Evolutionary conservation across 192 early-diverging fungal species (phyloP), one percentile per base, ranked within the genome.

Genomic region (Umbelopsis sp.): DNA sequence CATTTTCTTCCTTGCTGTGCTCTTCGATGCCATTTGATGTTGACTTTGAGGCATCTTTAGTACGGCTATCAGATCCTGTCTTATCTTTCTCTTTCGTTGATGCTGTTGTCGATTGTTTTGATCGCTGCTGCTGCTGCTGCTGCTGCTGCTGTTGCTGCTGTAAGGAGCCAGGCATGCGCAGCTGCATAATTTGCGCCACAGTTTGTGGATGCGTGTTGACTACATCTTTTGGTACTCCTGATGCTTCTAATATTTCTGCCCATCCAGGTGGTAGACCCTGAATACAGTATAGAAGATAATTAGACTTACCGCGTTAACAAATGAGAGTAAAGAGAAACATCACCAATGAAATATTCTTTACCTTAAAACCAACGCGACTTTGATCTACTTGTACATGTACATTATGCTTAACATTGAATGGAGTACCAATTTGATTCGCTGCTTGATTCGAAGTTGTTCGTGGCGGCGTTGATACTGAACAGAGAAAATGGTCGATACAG

Each of bases 321-420:
- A n/a, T 25, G 31, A 47, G 4, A 54, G 29, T n/a, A 29, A 21
- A 1, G 11, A 45, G 66, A 2, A 29, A 16, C 59, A n/a, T 24
- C 34, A 53, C 65, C 66, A n/a, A 4, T 51, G 16, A 49, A 29
- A 54, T 14, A 36, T 44, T 29, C 53, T 68, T 49, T 78, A 74
- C 68, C 56, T 29, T 44, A 34, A 74, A 53, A n/a, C 71, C 49
- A 67, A 70, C 68, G 16, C 68, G 49, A 36, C 54, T 50, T 65
- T 82, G 56, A 52, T 83, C 75, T 32, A 87, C 68, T 50, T 81
- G 74, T 50, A 87, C 86, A 72, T 87, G 86, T 16, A 85, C 73
- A 47, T 81, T 79, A 44, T 85, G 84, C 29, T 85, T 73, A 22
- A 85, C 73, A 67, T 87, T 85, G 56, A 83, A 87, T 9, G 85